Evolutionary conservation across 805 yeast genomes (phyloP), one percentile per base, ranked within the genome.

Genomic region (Metschnikowia noctiluminum): DNA sequence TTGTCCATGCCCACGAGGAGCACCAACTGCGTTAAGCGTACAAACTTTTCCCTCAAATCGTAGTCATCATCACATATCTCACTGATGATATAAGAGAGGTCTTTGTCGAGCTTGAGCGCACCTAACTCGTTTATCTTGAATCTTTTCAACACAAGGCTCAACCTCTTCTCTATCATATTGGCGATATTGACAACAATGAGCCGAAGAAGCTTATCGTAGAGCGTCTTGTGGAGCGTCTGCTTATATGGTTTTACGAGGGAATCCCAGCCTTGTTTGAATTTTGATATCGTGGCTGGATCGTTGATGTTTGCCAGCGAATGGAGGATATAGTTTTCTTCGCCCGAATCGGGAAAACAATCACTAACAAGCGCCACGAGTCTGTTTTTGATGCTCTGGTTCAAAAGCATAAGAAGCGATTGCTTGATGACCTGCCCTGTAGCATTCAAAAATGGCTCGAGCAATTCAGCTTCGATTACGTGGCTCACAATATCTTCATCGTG

Each of bases 1-100:
- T 87, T 91, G 57, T 89, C 97, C 68, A 89, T 77, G 5, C 96
- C 94, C 37, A 90, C 72, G 40, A 89, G 73, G 73, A 89, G 78
- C 16, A 89, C 86, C 38, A 94, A 76, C 63, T 92, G 98, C 0
- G 96, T 89, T 6, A 89, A 82, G 50, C 89, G 74, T 7, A 86
- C 76, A 61, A 92, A 92, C 57, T 80, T 79, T 51, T 89, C 94
- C 51, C 97, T 74, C 56, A 90, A 69, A 34, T 78, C 78, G 65
- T 90, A 92, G 60, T 84, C 72, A 48, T 82, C 80, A 43, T 82
- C 84, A 42, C 96, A 84, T 6, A 88, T 78, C 49, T 85, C 85
- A 40, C 84, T 78, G 43, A 94, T 87, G 32, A 92, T 76, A 28
- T 80, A 74, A 41, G 90, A 81, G 21, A 90, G 69, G 61, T 91